A percentile compares a stretch with the other conserved stretches of the same genome.
Evolutionary conservation across 176 grass and related monocot species (phyloP).

Genomic region (Carex parvula): DNA sequence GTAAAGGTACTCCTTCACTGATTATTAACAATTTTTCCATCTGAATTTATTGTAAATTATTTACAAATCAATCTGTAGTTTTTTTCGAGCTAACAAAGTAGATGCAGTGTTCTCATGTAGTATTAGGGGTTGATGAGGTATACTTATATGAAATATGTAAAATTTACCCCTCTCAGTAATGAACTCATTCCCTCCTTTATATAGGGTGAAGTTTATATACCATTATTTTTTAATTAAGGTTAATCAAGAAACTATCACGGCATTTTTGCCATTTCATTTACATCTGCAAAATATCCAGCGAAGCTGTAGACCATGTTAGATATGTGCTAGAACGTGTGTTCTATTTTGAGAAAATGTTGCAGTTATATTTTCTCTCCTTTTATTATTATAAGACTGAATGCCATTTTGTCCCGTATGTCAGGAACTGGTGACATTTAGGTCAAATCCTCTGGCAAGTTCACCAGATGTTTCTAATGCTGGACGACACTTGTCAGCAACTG

Average conservation of each 20-base stretch:
- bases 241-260: background rate
- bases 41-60: background rate
- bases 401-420: conserved; percentile 27
- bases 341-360: background rate
- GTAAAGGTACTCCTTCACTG: conserved; percentile 45
- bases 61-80: background rate
- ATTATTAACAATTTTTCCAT: background rate
- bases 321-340: background rate
- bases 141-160: background rate
- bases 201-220: background rate
- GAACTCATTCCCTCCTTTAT: background rate
- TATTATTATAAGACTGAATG: background rate
- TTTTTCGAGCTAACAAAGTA: background rate
- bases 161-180: background rate
- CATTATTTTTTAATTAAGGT: background rate
- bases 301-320: background rate
- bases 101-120: background rate
- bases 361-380: background rate
- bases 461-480: conserved; percentile 57
- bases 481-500: conserved; percentile 51
- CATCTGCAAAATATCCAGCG: background rate
- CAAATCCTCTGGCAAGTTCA: conserved; percentile 30
- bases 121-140: background rate
- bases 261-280: background rate
- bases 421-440: conserved; percentile 86